Evolutionary conservation across 169 alveolate genomes (phyloP).

Genomic region (Miamiensis avidus): DNA sequence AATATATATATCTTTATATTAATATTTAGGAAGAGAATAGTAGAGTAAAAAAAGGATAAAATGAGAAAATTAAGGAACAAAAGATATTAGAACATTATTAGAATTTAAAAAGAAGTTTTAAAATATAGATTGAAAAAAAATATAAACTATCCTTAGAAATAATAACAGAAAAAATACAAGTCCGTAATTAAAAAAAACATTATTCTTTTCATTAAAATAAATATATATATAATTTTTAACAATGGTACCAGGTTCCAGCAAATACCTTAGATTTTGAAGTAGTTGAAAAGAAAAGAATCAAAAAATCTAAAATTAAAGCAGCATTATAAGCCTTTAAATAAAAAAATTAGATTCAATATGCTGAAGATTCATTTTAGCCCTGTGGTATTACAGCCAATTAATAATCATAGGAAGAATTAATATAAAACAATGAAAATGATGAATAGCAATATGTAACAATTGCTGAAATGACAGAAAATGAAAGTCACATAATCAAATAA

Average conservation of each 20-base stretch:
- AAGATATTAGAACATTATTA: not conserved
- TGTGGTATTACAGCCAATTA: not conserved
- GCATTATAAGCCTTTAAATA: not conserved
- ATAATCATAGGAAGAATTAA: too few species aligned
- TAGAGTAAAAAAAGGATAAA: not conserved
- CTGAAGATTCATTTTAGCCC: not conserved
- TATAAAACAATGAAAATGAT: not conserved
- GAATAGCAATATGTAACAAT: constrained; percentile 3
- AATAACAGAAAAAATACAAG: not conserved
- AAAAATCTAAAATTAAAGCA: constrained; percentile 14
- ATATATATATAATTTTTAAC: too few species aligned
- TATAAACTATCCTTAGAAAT: not conserved
- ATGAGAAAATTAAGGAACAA: not conserved
- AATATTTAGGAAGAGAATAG: too few species aligned
- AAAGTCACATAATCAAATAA: not conserved
- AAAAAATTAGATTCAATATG: not conserved
- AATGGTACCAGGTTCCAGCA: constrained; percentile 1
- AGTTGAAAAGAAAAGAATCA: constrained; percentile 5
- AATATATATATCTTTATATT: too few species aligned
- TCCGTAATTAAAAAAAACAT: not conserved
- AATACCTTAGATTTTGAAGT: constrained; percentile 2
- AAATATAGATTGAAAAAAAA: not conserved
- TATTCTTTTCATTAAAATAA: too few species aligned
- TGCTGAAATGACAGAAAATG: not conserved
- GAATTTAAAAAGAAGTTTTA: not conserved